Base-by-base conservation (phyloP, 2,329 filamentous ascomycete genomes). In the Orbilia blumenaviensis region DNA sequence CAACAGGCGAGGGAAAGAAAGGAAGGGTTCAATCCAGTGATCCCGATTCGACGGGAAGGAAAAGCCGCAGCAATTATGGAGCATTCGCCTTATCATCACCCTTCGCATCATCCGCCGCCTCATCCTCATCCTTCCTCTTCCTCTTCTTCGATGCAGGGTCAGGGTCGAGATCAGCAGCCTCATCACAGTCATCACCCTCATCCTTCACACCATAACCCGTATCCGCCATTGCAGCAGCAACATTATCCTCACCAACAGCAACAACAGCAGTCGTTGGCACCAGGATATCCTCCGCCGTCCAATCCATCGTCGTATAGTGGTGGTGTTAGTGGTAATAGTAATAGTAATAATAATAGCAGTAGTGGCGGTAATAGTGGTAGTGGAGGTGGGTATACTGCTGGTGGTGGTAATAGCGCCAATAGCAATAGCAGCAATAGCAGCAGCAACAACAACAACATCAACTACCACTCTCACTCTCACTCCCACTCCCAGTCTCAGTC, bases 271-370 rank as follows among this genome's bases (percentile, higher is more conserved):
- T 44, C 54, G 25, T 42, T 32, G 10, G 46, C 68, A 21, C 68
- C 68, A 44, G 68, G 68, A 18, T 71, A 71, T 63, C 66, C 66
- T 14, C 66, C 66, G 16, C 66, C 66, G 8, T 52, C 66, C 16
- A 71, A 62, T 52, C 58, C 52, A 50, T 61, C 56, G 12, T 56
- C n/a, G n/a, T n/a, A n/a, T n/a, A n/a, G 38, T 25, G 25, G 10
- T 21, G 18, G 16, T 38, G 52, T 6, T 29, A n/a, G 48, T 54
- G 18, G 21, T n/a, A n/a, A 27, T 23, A 14, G 8, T 21, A 4
- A 6, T 14, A 38, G 29, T 9, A n/a, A 27, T 18, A 32, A 27
- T 23, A 12, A 21, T n/a, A 56, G 50, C 12, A 16, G 18, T 25
- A 21, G 16, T 25, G 10, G 16, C n/a, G 5, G 18, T 25, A 8